Conservation (phyloP, 768 basidiomycete genomes). For the Kwoniella mangroviensis region DNA sequence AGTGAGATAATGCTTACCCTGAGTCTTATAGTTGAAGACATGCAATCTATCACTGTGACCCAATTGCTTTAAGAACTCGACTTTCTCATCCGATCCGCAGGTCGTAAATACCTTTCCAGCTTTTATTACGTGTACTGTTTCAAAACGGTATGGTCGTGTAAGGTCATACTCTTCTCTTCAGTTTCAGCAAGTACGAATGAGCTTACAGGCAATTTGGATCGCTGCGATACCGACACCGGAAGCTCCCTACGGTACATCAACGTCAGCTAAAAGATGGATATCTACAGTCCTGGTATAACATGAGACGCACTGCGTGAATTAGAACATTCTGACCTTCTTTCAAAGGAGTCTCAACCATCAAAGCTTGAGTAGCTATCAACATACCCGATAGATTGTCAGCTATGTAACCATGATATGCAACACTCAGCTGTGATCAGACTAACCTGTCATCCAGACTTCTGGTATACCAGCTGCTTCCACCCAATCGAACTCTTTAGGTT, state of each 20-base stretch:
- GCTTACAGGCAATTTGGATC: constrained; percentile 76
- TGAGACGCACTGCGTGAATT: constrained; percentile 71
- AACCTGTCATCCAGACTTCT: constrained; percentile 86
- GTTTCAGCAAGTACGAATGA: neutral
- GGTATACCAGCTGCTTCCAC: constrained; percentile 83
- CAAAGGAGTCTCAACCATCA: constrained; percentile 71
- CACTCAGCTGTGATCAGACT: constrained; percentile 14
- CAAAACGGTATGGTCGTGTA: neutral
- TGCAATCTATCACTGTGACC: constrained; percentile 58
- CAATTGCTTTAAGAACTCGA: constrained; percentile 66
- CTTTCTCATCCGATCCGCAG: constrained; percentile 80
- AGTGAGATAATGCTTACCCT: constrained; percentile 34
- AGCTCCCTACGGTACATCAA: constrained; percentile 61
- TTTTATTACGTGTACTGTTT: constrained; percentile 43
- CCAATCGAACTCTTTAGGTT: constrained; percentile 78
- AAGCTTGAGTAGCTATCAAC: constrained; percentile 65
- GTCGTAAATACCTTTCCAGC: constrained; percentile 72
- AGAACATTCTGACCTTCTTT: constrained; percentile 75
- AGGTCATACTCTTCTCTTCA: neutral
- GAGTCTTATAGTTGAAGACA: constrained; percentile 79
- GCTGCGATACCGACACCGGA: constrained; percentile 88
- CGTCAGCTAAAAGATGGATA: neutral
- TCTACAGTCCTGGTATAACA: too few species aligned
- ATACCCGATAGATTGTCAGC: neutral
- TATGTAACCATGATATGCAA: neutral